phyloP scores from a whole-genome alignment of 2,329 filamentous ascomycete genomes.

The Blumeriella jaapii region DNA sequence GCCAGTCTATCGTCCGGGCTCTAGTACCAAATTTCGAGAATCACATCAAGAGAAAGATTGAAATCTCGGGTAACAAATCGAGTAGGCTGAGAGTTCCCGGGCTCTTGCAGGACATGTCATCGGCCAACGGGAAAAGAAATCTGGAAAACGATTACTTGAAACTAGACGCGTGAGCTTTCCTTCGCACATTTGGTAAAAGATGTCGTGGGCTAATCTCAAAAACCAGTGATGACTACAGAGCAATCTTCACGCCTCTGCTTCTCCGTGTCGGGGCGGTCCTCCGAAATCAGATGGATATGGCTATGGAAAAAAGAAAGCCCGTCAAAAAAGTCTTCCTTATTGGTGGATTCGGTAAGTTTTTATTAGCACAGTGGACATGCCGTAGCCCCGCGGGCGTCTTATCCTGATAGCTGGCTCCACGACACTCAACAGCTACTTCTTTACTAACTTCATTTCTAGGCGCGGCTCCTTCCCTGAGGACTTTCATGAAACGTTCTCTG shows the following conservation, averaged over 20 bases:
- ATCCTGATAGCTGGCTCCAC: background rate
- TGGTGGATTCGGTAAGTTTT: conserved; percentile 15
- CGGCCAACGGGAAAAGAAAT: conserved; percentile 6
- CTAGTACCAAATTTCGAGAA: conserved; percentile 11
- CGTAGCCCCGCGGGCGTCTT: background rate
- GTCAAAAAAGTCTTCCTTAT: conserved; percentile 19
- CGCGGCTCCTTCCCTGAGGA: conserved; percentile 11
- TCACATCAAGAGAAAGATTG: conserved; percentile 7
- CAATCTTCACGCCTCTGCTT: conserved; percentile 12
- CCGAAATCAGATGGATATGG: conserved; percentile 7
- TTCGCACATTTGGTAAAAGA: background rate
- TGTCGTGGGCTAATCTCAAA: background rate
- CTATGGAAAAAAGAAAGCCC: conserved; percentile 3
- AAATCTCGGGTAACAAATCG: conserved; percentile 1
- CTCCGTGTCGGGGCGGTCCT: conserved; percentile 7
- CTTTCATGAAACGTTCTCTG: conserved; percentile 9
- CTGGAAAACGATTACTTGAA: conserved; percentile 9
- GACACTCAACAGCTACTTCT: background rate
- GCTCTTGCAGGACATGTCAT: conserved; percentile 7
- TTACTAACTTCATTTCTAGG: background rate
- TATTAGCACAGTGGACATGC: background rate
- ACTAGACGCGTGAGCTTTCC: conserved; percentile 6
- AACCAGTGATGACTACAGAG: conserved; percentile 11
- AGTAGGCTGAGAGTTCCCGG: conserved; percentile 8
- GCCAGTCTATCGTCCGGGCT: conserved; percentile 4